phyloP scores from a whole-genome alignment of 2,329 filamentous ascomycete genomes.

The Berkeleyomyces rouxiae region DNA sequence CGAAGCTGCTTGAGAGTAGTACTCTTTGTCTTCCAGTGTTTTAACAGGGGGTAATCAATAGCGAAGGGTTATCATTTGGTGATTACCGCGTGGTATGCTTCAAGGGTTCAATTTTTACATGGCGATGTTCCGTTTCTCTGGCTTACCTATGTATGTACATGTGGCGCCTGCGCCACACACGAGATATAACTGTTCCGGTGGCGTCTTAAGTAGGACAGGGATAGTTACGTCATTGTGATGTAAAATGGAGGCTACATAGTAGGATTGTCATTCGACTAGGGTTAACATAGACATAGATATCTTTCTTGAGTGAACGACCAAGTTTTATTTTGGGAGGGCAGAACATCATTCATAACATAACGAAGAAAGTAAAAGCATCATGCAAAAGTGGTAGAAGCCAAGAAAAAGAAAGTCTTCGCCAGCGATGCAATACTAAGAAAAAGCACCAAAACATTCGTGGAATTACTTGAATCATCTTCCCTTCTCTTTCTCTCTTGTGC shows the following conservation, averaged over 20 bases:
- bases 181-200: background rate
- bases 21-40: too few species aligned
- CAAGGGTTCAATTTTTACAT: too few species aligned
- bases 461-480: too few species aligned
- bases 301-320: background rate
- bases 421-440: background rate
- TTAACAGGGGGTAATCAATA: too few species aligned
- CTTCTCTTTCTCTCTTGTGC: background rate
- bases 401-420: background rate
- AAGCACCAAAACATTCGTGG: background rate
- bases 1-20: too few species aligned
- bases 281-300: background rate
- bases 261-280: background rate
- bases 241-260: background rate
- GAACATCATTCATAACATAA: background rate
- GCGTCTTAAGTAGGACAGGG: background rate
- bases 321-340: background rate
- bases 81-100: too few species aligned
- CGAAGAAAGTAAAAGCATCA: background rate
- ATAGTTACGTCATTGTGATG: background rate
- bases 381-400: background rate
- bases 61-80: too few species aligned
- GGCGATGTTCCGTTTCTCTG: too few species aligned
- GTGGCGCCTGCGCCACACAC: too few species aligned
- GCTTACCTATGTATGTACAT: too few species aligned